phyloP scores from a whole-genome alignment of 106 monocot species.

The Agapanthus africanus region DNA sequence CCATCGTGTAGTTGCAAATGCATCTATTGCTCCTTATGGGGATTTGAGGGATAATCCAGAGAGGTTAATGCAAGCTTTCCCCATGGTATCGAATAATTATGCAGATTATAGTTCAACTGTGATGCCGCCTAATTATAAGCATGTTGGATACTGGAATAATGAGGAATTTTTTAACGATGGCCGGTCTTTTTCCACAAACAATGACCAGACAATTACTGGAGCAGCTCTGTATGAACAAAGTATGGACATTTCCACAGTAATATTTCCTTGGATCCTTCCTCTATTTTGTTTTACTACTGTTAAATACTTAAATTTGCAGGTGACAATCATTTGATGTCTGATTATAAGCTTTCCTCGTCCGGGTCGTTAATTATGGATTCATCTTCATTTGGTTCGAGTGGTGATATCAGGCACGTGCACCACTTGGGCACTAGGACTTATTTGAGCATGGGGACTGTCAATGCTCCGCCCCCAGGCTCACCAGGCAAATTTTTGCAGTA shows the following conservation, averaged over 20 bases:
- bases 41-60: not conserved
- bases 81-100: not conserved
- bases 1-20: slow-evolving; percentile 7
- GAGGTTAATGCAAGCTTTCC: not conserved
- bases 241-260: not conserved
- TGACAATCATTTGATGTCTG: slow-evolving; percentile 6
- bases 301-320: slow-evolving; percentile 9
- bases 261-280: not conserved
- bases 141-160: not conserved
- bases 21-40: slow-evolving; percentile 4
- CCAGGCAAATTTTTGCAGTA: not conserved
- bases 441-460: not conserved
- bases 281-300: not conserved
- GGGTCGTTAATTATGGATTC: not conserved
- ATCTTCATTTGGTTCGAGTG: slow-evolving; percentile 2
- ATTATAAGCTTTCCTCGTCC: not conserved
- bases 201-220: not conserved
- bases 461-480: not conserved
- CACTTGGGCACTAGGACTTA: not conserved
- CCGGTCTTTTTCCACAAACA: not conserved
- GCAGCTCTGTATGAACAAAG: not conserved
- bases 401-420: not conserved
- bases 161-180: not conserved
- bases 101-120: not conserved
- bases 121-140: not conserved